Percentiles rank a stretch among this genome's conserved stretches.
Evolutionary conservation across 2,329 filamentous ascomycete species (phyloP).

Genomic region (Endoconidiophora laricicola): DNA sequence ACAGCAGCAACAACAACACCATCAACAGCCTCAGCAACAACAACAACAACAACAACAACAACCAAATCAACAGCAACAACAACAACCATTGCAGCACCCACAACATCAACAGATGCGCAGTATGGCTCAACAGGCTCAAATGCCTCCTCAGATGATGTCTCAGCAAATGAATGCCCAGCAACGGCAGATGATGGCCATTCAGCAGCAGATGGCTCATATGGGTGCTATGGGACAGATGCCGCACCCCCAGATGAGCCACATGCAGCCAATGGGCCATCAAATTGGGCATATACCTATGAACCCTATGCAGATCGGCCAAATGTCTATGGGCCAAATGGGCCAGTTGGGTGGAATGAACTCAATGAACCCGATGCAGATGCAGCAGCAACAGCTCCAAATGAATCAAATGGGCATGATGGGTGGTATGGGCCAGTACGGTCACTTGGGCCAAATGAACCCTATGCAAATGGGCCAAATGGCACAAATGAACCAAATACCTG

Average conservation of each 20-base stretch:
- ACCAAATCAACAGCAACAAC: background rate
- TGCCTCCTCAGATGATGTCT: constrained; percentile 8
- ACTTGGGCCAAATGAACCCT: constrained; percentile 9
- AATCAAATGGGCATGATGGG: constrained; percentile 12
- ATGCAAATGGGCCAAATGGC: constrained; percentile 12
- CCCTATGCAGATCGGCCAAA: constrained; percentile 11
- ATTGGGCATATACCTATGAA: constrained; percentile 13
- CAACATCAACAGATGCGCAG: constrained; percentile 11
- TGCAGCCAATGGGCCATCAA: constrained; percentile 10
- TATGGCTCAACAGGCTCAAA: constrained; percentile 7
- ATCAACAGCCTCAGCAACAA: background rate
- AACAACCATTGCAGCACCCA: constrained; percentile 1
- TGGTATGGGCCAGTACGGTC: constrained; percentile 9
- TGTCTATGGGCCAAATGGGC: constrained; percentile 6
- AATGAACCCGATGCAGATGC: constrained; percentile 11
- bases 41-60: constrained; percentile 6
- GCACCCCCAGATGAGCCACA: constrained; percentile 8
- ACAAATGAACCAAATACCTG: constrained; percentile 9
- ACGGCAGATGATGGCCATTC: constrained; percentile 11
- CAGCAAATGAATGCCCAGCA: constrained; percentile 10
- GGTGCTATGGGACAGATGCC: constrained; percentile 10
- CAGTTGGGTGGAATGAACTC: constrained; percentile 7
- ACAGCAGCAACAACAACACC: background rate
- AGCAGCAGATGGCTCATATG: constrained; percentile 11
- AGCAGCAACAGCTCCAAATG: constrained; percentile 10